Evolutionary conservation across 2,329 filamentous ascomycete species (phyloP).

Genomic region (Xylaria polymorpha): DNA sequence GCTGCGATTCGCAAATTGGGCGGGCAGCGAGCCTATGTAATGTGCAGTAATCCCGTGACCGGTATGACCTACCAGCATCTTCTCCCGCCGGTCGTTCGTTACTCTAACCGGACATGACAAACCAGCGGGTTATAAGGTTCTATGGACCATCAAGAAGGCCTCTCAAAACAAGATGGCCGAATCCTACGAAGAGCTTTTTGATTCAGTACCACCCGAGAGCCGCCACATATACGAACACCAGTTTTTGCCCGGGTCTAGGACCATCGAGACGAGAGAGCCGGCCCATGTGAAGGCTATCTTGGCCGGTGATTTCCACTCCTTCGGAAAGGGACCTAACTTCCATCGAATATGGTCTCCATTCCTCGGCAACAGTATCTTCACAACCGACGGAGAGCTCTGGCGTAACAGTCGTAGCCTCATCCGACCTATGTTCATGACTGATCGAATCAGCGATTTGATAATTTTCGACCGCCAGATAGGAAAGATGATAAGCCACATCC

Average conservation of each 20-base stretch:
- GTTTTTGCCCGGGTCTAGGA: conserved; percentile 25
- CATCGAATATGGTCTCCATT: conserved; percentile 57
- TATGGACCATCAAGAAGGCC: conserved; percentile 22
- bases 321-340: conserved; percentile 56
- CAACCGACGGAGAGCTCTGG: conserved; percentile 62
- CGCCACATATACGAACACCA: conserved; percentile 34
- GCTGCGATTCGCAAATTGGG: conserved; percentile 36
- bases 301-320: conserved; percentile 66
- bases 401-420: conserved; percentile 61
- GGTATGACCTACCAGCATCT: conserved; percentile 18
- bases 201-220: conserved; percentile 24
- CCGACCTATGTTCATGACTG: conserved; percentile 56
- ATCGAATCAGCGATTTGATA: conserved; percentile 59
- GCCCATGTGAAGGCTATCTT: conserved; percentile 67
- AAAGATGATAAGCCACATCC: conserved; percentile 67
- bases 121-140: conserved; percentile 14
- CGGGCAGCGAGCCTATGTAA: conserved; percentile 31
- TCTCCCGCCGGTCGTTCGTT: background rate
- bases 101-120: background rate
- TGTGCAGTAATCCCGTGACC: conserved; percentile 33
- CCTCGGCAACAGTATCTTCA: conserved; percentile 67
- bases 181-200: conserved; percentile 17
- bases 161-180: conserved; percentile 24
- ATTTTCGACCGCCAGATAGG: conserved; percentile 70
- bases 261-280: conserved; percentile 58